Evolutionary conservation across 176 grass and related monocot species (phyloP).

Genomic region (Oryza meyeriana): DNA sequence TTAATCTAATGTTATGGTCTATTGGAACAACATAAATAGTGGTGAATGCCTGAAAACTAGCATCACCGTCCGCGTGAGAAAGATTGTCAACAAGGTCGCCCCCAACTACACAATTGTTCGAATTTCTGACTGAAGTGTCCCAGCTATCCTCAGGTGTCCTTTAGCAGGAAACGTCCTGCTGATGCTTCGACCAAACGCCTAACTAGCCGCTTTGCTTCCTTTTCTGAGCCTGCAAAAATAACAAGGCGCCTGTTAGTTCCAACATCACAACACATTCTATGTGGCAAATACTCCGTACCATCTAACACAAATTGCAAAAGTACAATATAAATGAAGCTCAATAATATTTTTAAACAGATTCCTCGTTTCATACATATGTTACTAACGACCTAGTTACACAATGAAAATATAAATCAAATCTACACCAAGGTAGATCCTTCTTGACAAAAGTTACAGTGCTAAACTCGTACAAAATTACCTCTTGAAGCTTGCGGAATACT

Average conservation of each 20-base stretch:
- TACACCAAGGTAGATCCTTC: neutral
- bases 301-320: neutral
- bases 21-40: conserved; percentile 1
- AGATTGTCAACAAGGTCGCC: neutral
- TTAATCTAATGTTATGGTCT: neutral
- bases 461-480: conserved; percentile 44
- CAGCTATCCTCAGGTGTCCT: neutral
- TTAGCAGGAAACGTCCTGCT: neutral
- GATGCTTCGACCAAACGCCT: conserved; percentile 8
- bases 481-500: conserved; percentile 82
- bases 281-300: neutral
- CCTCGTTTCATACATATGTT: neutral
- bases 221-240: conserved; percentile 55
- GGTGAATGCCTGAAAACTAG: neutral
- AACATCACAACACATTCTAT: neutral
- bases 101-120: neutral
- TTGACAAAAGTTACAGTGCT: neutral
- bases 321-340: neutral
- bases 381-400: neutral
- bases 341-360: neutral
- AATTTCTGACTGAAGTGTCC: neutral
- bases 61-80: neutral
- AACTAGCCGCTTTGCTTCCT: conserved; percentile 52
- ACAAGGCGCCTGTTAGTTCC: conserved; percentile 8
- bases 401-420: neutral